Evolutionary conservation across 805 yeast species (phyloP).

Genomic region (Wickerhamomyces xylosicus): DNA sequence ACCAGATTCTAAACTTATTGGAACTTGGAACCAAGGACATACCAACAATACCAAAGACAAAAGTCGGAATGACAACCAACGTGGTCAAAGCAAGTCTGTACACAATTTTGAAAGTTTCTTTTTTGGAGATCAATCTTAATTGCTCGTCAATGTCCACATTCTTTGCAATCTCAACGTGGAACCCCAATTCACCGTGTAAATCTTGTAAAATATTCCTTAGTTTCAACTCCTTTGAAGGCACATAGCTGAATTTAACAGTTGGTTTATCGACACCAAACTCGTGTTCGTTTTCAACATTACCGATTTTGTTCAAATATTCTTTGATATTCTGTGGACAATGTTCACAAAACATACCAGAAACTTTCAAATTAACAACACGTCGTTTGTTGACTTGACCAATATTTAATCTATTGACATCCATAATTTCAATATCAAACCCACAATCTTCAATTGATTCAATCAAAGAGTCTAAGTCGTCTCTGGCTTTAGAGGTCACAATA

Average conservation of each 20-base stretch:
- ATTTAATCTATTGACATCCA: slow-evolving; percentile 33
- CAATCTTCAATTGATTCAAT: slow-evolving; percentile 48
- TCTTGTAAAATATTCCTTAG: slow-evolving; percentile 45
- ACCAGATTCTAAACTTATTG: slow-evolving; percentile 37
- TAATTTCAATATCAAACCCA: slow-evolving; percentile 51
- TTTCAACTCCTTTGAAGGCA: slow-evolving; percentile 43
- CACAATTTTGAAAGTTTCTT: slow-evolving; percentile 36
- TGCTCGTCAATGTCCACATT: slow-evolving; percentile 56
- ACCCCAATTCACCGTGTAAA: slow-evolving; percentile 33
- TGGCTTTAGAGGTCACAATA: slow-evolving; percentile 34
- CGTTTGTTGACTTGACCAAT: slow-evolving; percentile 39
- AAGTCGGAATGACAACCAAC: slow-evolving; percentile 54
- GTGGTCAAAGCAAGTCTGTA: slow-evolving; percentile 38
- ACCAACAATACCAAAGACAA: slow-evolving; percentile 57
- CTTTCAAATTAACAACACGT: slow-evolving; percentile 44
- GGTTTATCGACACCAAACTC: slow-evolving; percentile 47
- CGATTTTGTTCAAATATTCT: slow-evolving; percentile 38
- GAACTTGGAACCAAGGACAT: slow-evolving; percentile 45
- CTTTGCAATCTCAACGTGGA: slow-evolving; percentile 43
- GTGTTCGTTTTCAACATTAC: slow-evolving; percentile 46
- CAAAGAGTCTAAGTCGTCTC: slow-evolving; percentile 27
- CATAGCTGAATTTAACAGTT: slow-evolving; percentile 51
- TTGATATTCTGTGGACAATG: slow-evolving; percentile 55
- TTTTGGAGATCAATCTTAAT: slow-evolving; percentile 34
- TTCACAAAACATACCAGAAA: slow-evolving; percentile 61